These are phyloP conservation scores for Lactarius sp. DNA, from an alignment of 768 basidiomycete genomes.

Conservation along the genomic window DNA sequence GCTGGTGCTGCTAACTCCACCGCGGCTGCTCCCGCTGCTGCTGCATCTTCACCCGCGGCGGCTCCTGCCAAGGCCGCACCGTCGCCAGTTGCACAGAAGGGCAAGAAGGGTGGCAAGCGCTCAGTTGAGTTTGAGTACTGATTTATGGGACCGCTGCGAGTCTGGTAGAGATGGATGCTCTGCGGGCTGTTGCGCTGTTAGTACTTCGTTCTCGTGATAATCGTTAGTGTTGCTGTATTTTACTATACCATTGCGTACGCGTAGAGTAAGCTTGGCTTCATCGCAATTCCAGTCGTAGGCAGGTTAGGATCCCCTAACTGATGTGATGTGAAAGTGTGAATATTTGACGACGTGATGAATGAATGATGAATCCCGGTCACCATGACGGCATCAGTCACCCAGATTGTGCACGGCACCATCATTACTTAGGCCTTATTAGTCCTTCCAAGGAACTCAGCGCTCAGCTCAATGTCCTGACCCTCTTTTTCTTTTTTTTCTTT, in stretches of 20 bases:
- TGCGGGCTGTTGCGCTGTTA: background rate
- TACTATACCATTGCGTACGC: slow-evolving; percentile 14
- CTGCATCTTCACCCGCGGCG: slow-evolving; percentile 11
- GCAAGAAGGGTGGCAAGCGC: background rate
- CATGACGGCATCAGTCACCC: too few species aligned
- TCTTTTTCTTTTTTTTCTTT: background rate
- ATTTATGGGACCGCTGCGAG: background rate
- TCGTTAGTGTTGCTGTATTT: slow-evolving; percentile 5
- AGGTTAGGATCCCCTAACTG: slow-evolving; percentile 16
- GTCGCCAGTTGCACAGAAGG: background rate
- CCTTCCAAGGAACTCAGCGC: too few species aligned
- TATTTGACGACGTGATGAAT: background rate
- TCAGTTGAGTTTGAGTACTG: slow-evolving; percentile 15
- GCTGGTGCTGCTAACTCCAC: slow-evolving; percentile 20
- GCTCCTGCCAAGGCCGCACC: background rate
- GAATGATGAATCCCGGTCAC: too few species aligned
- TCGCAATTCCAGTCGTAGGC: slow-evolving; percentile 15
- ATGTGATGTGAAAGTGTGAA: too few species aligned
- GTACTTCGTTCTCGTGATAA: slow-evolving; percentile 20
- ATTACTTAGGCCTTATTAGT: too few species aligned
- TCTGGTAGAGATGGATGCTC: background rate
- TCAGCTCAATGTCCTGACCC: too few species aligned
- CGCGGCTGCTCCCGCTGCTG: slow-evolving; percentile 14
- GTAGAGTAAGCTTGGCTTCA: slow-evolving; percentile 19
- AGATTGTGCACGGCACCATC: too few species aligned